Evolutionary conservation across 75 land plant species (phyloP), one percentile per base, ranked within the genome.

Genomic region (Pinus albicaulis): DNA sequence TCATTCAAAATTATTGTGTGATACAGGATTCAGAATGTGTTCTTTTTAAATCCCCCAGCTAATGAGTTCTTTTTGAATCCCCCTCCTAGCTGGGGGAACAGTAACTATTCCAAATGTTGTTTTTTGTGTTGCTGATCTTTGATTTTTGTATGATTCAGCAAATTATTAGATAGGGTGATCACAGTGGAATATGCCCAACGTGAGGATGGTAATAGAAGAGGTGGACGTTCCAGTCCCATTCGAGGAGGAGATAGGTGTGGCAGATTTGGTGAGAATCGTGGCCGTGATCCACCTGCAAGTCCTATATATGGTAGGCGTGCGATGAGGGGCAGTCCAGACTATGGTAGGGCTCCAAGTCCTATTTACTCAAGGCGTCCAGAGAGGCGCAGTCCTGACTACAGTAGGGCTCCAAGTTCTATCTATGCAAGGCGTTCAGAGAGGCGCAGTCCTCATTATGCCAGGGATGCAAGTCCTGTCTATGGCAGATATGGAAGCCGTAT

Each of bases 181-280:
- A 87, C 95, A 23, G 98, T 95, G 15, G 98, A 95, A 76, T 95
- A 92, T 84, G 95, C 98, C 68, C 75, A 89, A 44, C 87, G 88
- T 76, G 98, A 95, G 79, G 92, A 94, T 81, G 89, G 80, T 62
- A 93, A 95, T 31, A 80, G 91, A 56, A 86, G 70, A 36, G 88
- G 73, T 24, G 79, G 80, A n/a, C 78, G 75, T 79, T 86, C 79
- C 20, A 88, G 92, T 61, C 63, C 82, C 4, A 36, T 83, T 14
- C 73, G 78, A 62, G 77, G 61, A 14, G 79, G 81, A n/a, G n/a
- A n/a, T 31, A 81, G 81, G n/a, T 44, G 7, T 44, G 48, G 48
- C 6, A 44, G 48, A 44, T 44, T 8, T 44, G 6, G 8, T 7
- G 48, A 44, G 48, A 8, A 7, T 44, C 48, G 7, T 44, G 72